phyloP scores from a whole-genome alignment of 2,329 filamentous ascomycete genomes.

The Dactylellina haptotyla region DNA sequence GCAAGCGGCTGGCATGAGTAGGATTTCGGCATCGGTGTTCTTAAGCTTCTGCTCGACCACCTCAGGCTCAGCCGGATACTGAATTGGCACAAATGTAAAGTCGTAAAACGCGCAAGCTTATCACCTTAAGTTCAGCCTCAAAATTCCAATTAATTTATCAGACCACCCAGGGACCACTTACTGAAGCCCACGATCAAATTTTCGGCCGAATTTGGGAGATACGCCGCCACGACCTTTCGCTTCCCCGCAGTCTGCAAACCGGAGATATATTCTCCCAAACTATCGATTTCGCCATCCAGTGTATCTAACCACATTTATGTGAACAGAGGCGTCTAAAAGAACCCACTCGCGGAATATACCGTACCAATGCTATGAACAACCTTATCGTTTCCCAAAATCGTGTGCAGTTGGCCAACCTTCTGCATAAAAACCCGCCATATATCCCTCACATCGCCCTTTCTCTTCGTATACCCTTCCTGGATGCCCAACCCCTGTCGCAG shows the following conservation, averaged over 20 bases:
- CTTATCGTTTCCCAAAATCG: constrained; percentile 73
- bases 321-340: background rate
- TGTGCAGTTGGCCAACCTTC: constrained; percentile 62
- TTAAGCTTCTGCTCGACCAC: constrained; percentile 77
- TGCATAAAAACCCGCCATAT: constrained; percentile 79
- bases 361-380: constrained; percentile 61
- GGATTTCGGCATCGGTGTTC: constrained; percentile 77
- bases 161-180: constrained; percentile 59
- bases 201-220: constrained; percentile 92
- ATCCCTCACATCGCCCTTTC: constrained; percentile 89
- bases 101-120: constrained; percentile 87
- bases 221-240: constrained; percentile 79
- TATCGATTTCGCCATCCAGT: constrained; percentile 84
- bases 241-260: constrained; percentile 15
- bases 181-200: constrained; percentile 81
- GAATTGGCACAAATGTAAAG: constrained; percentile 83
- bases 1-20: constrained; percentile 86
- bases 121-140: constrained; percentile 16
- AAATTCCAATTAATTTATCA: background rate
- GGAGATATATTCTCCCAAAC: constrained; percentile 80
- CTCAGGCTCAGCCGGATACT: constrained; percentile 76
- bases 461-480: constrained; percentile 62
- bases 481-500: constrained; percentile 73
- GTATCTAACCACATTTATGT: constrained; percentile 66
- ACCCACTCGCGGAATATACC: background rate